Evolutionary conservation across 768 basidiomycete species (phyloP), one percentile per base, ranked within the genome.

Genomic region (Xerocomellus amylosporus): DNA sequence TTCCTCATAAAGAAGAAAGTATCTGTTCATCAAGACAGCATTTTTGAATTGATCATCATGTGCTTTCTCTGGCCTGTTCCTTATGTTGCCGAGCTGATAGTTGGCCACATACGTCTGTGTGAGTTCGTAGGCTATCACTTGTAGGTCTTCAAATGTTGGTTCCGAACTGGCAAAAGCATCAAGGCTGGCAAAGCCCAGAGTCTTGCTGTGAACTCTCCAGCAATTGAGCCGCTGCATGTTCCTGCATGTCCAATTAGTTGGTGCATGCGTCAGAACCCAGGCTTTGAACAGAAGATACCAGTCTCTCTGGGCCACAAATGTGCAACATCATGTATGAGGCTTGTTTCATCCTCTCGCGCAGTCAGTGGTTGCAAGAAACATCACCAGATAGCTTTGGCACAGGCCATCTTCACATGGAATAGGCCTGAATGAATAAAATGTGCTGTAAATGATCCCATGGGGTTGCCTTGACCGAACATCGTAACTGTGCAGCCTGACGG

Each of bases 241-340:
- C 70, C 66, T 6, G 55, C 60, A 50, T 77, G 71, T 5, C 62
- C 44, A 19, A 74, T 70, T 9, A 73, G 46, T 37, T 76, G 67
- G 44, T 77, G 74, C 65, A 71, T 73, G 1, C 53, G 46, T 0
- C 65, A 59, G 56, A 75, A 76, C 1, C 66, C 68, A 0, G 72
- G 74, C 5, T 71, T 70, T 0, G 55, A 38, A 8, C 49, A 56
- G 41, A 74, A 66, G 42, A 68, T 74, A 3, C 59, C 65, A 1
- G 65, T 73, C 47, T 75, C 68, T 26, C 66, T 68, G 3, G 70
- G 71, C 0, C 65, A 63, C 9, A 73, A 40, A 2, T 49, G 30
- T 6, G 56, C 51, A 13, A 71, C 56, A 31, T 62, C 56, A 7
- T 40, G 7, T 30, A 69, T 61, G 2, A 71, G 49, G 20, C 64